Evolutionary conservation across 2,329 filamentous ascomycete genomes (phyloP).

Genomic region (Trichoderma oligosporum): DNA sequence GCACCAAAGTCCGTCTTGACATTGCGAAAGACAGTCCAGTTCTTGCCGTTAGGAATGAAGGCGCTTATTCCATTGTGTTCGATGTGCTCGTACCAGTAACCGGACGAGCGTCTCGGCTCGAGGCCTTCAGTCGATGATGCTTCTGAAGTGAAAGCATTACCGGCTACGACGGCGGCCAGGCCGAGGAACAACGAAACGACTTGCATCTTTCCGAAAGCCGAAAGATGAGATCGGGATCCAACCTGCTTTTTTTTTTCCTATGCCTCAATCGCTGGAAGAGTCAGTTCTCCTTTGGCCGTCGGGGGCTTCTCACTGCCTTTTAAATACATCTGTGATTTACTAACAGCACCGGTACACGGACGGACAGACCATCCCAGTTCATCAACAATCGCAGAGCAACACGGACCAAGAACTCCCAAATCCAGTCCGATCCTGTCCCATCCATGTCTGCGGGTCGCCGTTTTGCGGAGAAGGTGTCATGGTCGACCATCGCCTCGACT

Average conservation of each 20-base stretch:
- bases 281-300: not conserved
- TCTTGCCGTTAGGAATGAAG: conserved; percentile 19
- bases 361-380: not conserved
- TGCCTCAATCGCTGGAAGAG: not conserved
- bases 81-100: conserved; percentile 22
- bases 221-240: not conserved
- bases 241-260: not conserved
- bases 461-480: conserved; percentile 10
- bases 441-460: conserved; percentile 9
- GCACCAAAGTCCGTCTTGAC: conserved; percentile 64
- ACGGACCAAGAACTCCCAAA: not conserved
- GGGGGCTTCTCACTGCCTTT: not conserved
- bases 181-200: conserved; percentile 8
- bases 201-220: conserved; percentile 3
- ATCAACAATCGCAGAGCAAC: not conserved
- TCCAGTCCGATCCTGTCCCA: not conserved
- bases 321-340: not conserved
- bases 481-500: not conserved
- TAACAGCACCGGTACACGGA: not conserved
- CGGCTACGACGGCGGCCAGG: conserved; percentile 10
- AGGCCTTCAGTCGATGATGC: not conserved
- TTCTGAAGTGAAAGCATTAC: not conserved
- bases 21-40: conserved; percentile 61
- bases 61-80: conserved; percentile 24
- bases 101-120: conserved; percentile 1